Percentiles rank a stretch among this genome's conserved stretches.
These are phyloP conservation scores for Oryza nivara DNA, from an alignment of 176 grass and related monocot species.

Conservation along the genomic window DNA sequence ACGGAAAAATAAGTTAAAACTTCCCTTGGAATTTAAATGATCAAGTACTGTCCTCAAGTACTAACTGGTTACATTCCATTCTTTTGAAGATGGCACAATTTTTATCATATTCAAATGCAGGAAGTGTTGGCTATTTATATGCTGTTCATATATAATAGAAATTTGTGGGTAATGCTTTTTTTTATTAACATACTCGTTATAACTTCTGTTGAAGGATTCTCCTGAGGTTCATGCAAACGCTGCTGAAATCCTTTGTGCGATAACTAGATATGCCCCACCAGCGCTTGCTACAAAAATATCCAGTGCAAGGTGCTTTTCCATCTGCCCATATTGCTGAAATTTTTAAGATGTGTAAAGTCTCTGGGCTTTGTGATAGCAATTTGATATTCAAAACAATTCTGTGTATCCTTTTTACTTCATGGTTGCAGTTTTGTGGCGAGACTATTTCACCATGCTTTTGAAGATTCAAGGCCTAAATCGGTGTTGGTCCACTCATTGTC, in stretches of 20 bases:
- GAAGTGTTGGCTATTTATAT: constrained; percentile 5
- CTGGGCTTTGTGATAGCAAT: neutral
- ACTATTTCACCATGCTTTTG: constrained; percentile 83
- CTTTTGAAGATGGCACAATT: neutral
- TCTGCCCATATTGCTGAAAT: constrained; percentile 12
- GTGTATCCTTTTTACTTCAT: constrained; percentile 33
- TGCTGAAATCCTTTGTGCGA: constrained; percentile 88
- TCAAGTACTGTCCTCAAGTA: constrained; percentile 17
- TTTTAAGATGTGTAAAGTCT: constrained; percentile 17
- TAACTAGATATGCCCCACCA: constrained; percentile 91
- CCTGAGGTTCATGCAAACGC: constrained; percentile 97
- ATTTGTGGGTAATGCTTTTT: neutral
- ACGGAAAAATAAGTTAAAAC: neutral
- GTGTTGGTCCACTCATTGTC: constrained; percentile 90
- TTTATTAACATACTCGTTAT: neutral
- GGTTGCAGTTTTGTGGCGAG: constrained; percentile 84
- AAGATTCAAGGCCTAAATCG: constrained; percentile 87
- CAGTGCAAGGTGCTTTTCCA: constrained; percentile 65
- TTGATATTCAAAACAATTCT: constrained; percentile 41
- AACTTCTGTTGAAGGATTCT: constrained; percentile 64
- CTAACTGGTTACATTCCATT: neutral
- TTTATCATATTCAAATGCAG: neutral
- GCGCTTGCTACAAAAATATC: constrained; percentile 89
- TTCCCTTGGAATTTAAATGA: constrained; percentile 1
- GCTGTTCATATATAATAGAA: neutral